Base-by-base conservation (phyloP, 352 stramenopile species). In the Pythium sukuiense region DNA sequence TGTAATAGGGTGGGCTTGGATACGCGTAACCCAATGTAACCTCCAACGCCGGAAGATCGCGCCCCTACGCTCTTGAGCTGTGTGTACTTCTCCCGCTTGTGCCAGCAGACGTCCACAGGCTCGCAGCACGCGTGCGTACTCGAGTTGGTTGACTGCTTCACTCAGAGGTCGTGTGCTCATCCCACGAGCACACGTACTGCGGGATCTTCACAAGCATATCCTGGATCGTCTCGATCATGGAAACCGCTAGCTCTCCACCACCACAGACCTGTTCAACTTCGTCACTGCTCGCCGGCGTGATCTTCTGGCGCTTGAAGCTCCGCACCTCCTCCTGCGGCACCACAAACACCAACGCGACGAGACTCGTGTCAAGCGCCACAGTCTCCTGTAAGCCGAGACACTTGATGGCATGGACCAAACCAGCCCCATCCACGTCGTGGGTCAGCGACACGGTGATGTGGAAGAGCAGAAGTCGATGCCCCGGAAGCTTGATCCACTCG, bases 81-180 rank as follows among this genome's bases (percentile, higher is more conserved):
- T 14, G 65, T 20, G 60, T 76, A 60, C 26, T 64, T 63, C 45
- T 76, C 70, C 41, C 70, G 70, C 52, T 76, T 76, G 18, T 76
- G 65, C 70, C 70, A 76, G 60, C 41, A 76, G 57, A 11, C 43
- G 18, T 37, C 70, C 81, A 49, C 89, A 90, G 32, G 72, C 72
- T 20, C 84, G 80, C 60, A 90, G 68, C 41, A 81, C 75, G 13
- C 76, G 73, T n/a, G 81, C 80, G 65, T 88, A 90, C 61, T 90
- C 80, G 20, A 92, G 71, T 48, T 77, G 77, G 67, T 92, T 0
- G 20, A 24, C 20, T 24, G 20, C 20, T 0, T 0, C 20, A 24
- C 20, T 0, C 20, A 24, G 20, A 24, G 20, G 0, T 24, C 20
- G 20, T 24, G 20, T 24, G 20, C 20, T 24, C 20, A 24, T 24